phyloP scores from a whole-genome alignment of 2,329 filamentous ascomycete genomes.

The Colletotrichum zoysiae region DNA sequence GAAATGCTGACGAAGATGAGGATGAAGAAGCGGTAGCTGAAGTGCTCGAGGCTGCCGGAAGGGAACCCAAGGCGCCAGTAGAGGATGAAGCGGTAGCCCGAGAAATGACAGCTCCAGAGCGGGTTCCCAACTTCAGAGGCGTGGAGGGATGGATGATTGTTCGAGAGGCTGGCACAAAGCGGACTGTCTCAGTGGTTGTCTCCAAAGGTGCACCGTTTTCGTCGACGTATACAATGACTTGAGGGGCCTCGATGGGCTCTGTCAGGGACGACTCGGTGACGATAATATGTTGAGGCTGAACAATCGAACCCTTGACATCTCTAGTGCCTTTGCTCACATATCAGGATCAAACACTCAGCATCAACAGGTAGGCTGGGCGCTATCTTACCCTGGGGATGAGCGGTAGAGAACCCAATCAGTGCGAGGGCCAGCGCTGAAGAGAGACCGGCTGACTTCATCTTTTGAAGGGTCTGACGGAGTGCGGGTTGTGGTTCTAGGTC shows the following conservation, averaged over 20 bases:
- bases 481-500: background rate
- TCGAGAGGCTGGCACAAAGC: constrained; percentile 46
- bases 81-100: constrained; percentile 1
- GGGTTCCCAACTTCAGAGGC: constrained; percentile 12
- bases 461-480: background rate
- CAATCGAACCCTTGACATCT: constrained; percentile 3
- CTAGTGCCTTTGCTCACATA: constrained; percentile 26
- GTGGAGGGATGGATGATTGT: background rate
- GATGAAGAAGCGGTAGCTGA: background rate
- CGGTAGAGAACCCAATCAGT: constrained; percentile 27
- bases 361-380: background rate
- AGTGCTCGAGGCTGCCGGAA: background rate
- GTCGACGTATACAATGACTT: constrained; percentile 72
- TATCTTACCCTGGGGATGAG: constrained; percentile 32
- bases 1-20: background rate
- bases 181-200: constrained; percentile 55
- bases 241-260: constrained; percentile 57
- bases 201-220: constrained; percentile 65
- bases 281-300: constrained; percentile 46
- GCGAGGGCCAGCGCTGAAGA: constrained; percentile 14
- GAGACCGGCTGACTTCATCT: constrained; percentile 27
- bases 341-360: constrained; percentile 3
- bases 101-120: constrained; percentile 15
- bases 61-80: background rate
- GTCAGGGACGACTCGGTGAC: constrained; percentile 54